Percentiles rank a stretch among this genome's conserved stretches.
These are phyloP conservation scores for Chenopodium quinoa DNA, from an alignment of 148 eudicot species.

Conservation along the genomic window DNA sequence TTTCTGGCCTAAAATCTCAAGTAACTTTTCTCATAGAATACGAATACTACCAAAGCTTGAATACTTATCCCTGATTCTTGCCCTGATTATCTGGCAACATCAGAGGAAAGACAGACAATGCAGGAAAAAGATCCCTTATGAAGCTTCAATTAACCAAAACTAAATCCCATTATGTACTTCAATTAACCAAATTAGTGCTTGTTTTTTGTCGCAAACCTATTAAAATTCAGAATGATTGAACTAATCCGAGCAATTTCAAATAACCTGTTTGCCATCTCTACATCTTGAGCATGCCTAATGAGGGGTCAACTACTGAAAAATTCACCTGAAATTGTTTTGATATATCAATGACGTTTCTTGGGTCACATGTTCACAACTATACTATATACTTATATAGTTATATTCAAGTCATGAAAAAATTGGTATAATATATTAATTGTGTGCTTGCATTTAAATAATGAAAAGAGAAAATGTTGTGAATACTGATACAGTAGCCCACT, in stretches of 20 bases:
- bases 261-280: neutral
- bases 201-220: too few species aligned
- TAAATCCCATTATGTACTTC: neutral
- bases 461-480: neutral
- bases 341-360: neutral
- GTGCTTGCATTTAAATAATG: neutral
- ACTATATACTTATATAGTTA: neutral
- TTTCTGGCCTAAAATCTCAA: neutral
- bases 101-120: neutral
- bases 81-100: neutral
- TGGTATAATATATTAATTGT: neutral
- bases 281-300: neutral
- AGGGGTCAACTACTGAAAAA: neutral
- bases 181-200: too few species aligned
- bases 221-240: too few species aligned
- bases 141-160: neutral
- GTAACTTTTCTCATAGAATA: neutral
- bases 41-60: neutral
- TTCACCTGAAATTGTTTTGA: neutral
- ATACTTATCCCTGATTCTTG: neutral
- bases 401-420: neutral
- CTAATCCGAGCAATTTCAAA: too few species aligned
- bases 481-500: too few species aligned
- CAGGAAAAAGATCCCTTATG: neutral
- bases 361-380: slow-evolving; percentile 2